Base-by-base conservation (phyloP, 495 filamentous ascomycete genomes). In the Achaetomiella virescens region DNA sequence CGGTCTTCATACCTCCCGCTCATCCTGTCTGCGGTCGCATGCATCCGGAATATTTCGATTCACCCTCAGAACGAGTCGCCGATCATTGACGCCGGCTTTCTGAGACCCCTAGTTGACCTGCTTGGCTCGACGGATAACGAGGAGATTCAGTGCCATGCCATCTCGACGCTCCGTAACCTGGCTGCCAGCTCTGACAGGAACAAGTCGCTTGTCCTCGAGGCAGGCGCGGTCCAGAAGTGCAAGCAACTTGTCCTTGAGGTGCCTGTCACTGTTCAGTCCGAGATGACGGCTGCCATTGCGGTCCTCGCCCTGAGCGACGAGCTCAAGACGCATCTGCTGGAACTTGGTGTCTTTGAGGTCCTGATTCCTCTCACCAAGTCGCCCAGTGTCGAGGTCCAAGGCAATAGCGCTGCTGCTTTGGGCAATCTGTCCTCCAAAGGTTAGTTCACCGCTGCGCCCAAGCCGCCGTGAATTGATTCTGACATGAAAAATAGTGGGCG, bases 61-160 rank as follows among this genome's bases (percentile, higher is more conserved):
- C 93, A 98, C 64, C 93, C 93, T n/a, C 75, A 90, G 51, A 98
- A 98, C 70, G 93, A 98, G 72, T 97, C 91, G n/a, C 95, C 93
- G 0, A 97, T 98, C 54, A 98, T 98, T 56, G 95, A 98, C 63
- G 93, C 93, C 11, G 93, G 92, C 33, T 97, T 98, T 66, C 69
- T 98, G 45, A 90, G 88, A 64, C 93, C 93, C 2, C 70, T 98
- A 53, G 95, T 98, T 18, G 93, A 97, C 54, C 78, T 98, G 8
- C 78, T 98, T 18, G 93, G 92, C 25, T 91, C 90, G 7, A 97
- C 91, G 9, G 95, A 97, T 61, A 96, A 97, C 63, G 93, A 98
- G 71, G 93, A 98, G 66, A 97, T 98, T 35, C 93, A 98, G 67
- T 98, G 93, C 64, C 93, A 98, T 63, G 95, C 93, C 35, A 97